These are phyloP conservation scores for Boletus sensibilis DNA, from an alignment of 768 basidiomycete species.

Conservation along the genomic window DNA sequence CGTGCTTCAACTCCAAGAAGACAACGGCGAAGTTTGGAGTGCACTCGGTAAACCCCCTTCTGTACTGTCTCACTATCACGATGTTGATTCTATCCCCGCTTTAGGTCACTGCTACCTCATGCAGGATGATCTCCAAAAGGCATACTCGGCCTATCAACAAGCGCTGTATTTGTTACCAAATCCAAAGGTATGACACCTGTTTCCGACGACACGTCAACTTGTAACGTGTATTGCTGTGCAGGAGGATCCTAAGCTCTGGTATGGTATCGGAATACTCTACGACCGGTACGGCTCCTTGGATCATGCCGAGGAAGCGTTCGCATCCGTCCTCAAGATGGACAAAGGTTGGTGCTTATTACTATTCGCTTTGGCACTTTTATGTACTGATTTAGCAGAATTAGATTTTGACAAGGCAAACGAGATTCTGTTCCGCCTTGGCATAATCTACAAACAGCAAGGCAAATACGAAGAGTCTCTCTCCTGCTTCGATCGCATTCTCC, in stretches of 20 bases:
- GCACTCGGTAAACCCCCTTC: slow-evolving; percentile 67
- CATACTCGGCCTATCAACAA: slow-evolving; percentile 97
- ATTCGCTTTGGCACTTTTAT: slow-evolving; percentile 16
- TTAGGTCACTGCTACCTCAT: slow-evolving; percentile 96
- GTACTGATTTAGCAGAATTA: slow-evolving; percentile 37
- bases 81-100: slow-evolving; percentile 15
- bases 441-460: slow-evolving; percentile 98
- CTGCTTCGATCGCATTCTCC: slow-evolving; percentile 96
- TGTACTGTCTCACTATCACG: slow-evolving; percentile 11
- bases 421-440: slow-evolving; percentile 95
- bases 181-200: slow-evolving; percentile 66
- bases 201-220: neutral
- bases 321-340: slow-evolving; percentile 95
- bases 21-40: slow-evolving; percentile 99
- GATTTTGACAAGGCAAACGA: slow-evolving; percentile 99
- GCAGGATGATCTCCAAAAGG: slow-evolving; percentile 99
- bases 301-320: slow-evolving; percentile 98
- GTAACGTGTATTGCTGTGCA: slow-evolving; percentile 25
- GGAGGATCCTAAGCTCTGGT: slow-evolving; percentile 99
- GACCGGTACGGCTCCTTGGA: slow-evolving; percentile 98
- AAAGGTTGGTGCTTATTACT: slow-evolving; percentile 58
- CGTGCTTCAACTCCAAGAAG: slow-evolving; percentile 84
- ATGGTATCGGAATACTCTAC: slow-evolving; percentile 98
- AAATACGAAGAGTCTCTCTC: slow-evolving; percentile 86
- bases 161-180: slow-evolving; percentile 94